Percentiles rank a stretch among this genome's conserved stretches.
phyloP scores from a whole-genome alignment of 208 protist genomes.

The Crithidia mellificae region DNA sequence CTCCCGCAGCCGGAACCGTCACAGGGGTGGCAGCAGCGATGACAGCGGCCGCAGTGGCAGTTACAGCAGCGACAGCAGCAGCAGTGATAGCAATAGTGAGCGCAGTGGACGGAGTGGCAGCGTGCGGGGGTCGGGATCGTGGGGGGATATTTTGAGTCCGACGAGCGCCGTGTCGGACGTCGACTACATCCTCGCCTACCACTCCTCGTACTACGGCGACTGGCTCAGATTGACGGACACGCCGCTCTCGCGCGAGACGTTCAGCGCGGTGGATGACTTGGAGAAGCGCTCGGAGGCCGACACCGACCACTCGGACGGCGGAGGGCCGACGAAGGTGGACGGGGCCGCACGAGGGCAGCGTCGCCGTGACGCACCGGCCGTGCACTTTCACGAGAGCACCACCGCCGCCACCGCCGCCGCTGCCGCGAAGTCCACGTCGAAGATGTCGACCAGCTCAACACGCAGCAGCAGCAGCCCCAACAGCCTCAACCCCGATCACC shows the following conservation, averaged over 20 bases:
- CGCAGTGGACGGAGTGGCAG: too few species aligned
- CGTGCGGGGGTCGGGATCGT: not conserved
- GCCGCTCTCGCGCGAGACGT: conserved; percentile 7
- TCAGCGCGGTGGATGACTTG: not conserved
- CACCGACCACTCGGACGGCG: not conserved
- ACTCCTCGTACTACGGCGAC: conserved; percentile 21
- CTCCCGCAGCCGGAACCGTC: not conserved
- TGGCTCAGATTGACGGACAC: conserved; percentile 1
- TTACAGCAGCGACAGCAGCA: not conserved
- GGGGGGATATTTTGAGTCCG: conserved; percentile 1
- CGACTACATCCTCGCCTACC: conserved; percentile 18
- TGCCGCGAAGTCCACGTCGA: not conserved
- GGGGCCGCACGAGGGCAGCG: too few species aligned
- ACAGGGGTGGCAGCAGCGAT: too few species aligned
- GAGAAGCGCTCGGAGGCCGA: not conserved
- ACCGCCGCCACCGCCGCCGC: not conserved
- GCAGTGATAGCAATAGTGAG: not conserved
- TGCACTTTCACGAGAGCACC: not conserved
- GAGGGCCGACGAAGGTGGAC: not conserved
- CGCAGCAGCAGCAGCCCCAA: conserved; percentile 8
- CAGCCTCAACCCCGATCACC: not conserved
- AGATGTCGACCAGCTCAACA: not conserved
- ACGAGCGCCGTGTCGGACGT: conserved; percentile 10
- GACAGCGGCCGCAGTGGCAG: not conserved
- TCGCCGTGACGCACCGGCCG: not conserved